These are phyloP conservation scores for Pseudocercospora vitis DNA, from an alignment of 2,329 filamentous ascomycete species.

Conservation along the genomic window DNA sequence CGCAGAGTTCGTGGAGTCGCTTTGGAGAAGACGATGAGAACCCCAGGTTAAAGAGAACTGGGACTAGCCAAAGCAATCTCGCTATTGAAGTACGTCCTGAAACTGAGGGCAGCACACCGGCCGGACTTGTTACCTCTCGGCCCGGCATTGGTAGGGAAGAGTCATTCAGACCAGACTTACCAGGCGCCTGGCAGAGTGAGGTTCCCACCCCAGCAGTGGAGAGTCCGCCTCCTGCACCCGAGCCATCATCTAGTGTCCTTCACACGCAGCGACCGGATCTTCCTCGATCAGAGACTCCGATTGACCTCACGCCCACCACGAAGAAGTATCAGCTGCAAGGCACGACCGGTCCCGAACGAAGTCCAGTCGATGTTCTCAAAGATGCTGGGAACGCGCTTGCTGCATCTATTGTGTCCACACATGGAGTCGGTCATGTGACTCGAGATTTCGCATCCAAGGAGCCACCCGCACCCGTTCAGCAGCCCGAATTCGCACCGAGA, in stretches of 20 bases:
- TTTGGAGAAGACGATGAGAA: conserved; percentile 25
- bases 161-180: conserved; percentile 52
- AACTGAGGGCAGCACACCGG: conserved; percentile 7
- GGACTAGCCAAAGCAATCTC: conserved; percentile 20
- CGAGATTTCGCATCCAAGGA: conserved; percentile 37
- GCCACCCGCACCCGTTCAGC: conserved; percentile 29
- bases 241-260: conserved; percentile 4
- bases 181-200: conserved; percentile 54
- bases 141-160: conserved; percentile 24
- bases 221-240: conserved; percentile 28
- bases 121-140: conserved; percentile 10
- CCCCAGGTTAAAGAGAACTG: conserved; percentile 20
- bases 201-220: conserved; percentile 44
- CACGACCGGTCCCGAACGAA: conserved; percentile 1
- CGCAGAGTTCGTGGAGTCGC: conserved; percentile 41
- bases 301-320: conserved; percentile 39
- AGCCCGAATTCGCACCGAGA: conserved; percentile 27
- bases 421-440: conserved; percentile 39
- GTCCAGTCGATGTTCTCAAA: conserved; percentile 45
- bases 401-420: conserved; percentile 45
- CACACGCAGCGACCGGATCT: neutral
- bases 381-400: conserved; percentile 51
- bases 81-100: conserved; percentile 11
- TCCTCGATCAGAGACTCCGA: conserved; percentile 12
- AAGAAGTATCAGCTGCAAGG: conserved; percentile 24